Evolutionary conservation across 2,329 filamentous ascomycete species (phyloP).

Genomic region (Endocalyx cinctus): DNA sequence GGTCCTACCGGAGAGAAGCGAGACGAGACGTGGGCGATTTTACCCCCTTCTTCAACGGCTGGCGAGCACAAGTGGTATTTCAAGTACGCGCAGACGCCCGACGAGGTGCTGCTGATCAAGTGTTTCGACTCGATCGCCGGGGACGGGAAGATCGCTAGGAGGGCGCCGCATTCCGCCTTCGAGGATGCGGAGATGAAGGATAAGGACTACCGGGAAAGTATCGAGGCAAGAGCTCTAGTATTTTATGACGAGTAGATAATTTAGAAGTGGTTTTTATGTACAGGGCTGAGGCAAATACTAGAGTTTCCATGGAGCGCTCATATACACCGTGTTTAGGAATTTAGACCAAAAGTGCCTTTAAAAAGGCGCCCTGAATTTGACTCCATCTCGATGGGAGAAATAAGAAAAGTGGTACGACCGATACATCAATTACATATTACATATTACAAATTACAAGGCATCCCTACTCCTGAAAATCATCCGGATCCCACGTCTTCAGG

Average conservation of each 20-base stretch:
- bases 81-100: conserved; percentile 42
- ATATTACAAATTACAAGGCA: too few species aligned
- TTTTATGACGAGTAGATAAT: conserved; percentile 33
- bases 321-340: neutral
- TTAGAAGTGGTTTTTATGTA: neutral
- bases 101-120: conserved; percentile 52
- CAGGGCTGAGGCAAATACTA: neutral
- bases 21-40: conserved; percentile 35
- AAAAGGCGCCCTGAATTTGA: too few species aligned
- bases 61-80: conserved; percentile 45
- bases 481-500: too few species aligned
- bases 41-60: too few species aligned
- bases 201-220: conserved; percentile 44
- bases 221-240: conserved; percentile 50
- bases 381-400: too few species aligned
- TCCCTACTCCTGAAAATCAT: too few species aligned
- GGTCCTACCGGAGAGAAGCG: conserved; percentile 17
- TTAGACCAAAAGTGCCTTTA: too few species aligned
- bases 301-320: neutral
- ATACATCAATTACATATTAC: too few species aligned
- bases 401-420: too few species aligned
- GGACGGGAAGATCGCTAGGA: conserved; percentile 40
- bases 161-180: conserved; percentile 52
- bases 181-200: conserved; percentile 40
- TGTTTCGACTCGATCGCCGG: conserved; percentile 52